Evolutionary conservation across 177 flowering plant genomes (phyloP).

Genomic region (Vitis hybrid): DNA sequence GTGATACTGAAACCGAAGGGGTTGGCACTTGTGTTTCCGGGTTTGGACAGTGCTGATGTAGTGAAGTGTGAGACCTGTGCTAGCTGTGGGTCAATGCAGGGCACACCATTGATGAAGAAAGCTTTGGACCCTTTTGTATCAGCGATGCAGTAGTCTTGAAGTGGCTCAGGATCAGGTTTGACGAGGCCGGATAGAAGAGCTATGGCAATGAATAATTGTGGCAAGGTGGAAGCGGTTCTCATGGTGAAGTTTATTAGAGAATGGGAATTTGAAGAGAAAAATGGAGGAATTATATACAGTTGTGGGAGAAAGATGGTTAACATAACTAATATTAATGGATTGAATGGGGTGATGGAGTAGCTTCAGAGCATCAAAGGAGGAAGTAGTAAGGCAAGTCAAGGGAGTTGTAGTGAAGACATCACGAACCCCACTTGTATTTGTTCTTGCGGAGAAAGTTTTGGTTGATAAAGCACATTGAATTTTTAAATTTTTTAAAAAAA

Average conservation of each 20-base stretch:
- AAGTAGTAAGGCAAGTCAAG: slow-evolving; percentile 18
- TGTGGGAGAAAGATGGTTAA: slow-evolving; percentile 5
- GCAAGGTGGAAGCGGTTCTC: slow-evolving; percentile 1
- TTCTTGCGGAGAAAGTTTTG: too few relatives aligned
- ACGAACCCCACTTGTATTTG: neutral
- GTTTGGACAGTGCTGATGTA: slow-evolving; percentile 47
- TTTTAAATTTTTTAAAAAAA: too few relatives aligned
- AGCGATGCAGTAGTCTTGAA: slow-evolving; percentile 73
- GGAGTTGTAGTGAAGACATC: neutral
- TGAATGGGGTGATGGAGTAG: slow-evolving; percentile 18
- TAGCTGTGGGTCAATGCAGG: slow-evolving; percentile 54
- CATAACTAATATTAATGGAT: neutral
- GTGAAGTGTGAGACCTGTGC: slow-evolving; percentile 43
- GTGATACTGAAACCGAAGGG: slow-evolving; percentile 57
- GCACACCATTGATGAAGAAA: slow-evolving; percentile 42
- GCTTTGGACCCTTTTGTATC: slow-evolving; percentile 24
- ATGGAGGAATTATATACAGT: slow-evolving; percentile 7
- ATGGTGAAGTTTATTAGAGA: neutral
- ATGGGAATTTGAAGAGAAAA: neutral
- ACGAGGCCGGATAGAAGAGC: slow-evolving; percentile 14
- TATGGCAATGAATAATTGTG: slow-evolving; percentile 17
- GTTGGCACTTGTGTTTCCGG: slow-evolving; percentile 39
- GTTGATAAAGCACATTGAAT: too few relatives aligned
- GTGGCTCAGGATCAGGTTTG: slow-evolving; percentile 64
- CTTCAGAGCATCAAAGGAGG: slow-evolving; percentile 21